These are phyloP conservation scores for Fusarium sterilihyphosum DNA, from an alignment of 2,329 filamentous ascomycete species.

Conservation along the genomic window DNA sequence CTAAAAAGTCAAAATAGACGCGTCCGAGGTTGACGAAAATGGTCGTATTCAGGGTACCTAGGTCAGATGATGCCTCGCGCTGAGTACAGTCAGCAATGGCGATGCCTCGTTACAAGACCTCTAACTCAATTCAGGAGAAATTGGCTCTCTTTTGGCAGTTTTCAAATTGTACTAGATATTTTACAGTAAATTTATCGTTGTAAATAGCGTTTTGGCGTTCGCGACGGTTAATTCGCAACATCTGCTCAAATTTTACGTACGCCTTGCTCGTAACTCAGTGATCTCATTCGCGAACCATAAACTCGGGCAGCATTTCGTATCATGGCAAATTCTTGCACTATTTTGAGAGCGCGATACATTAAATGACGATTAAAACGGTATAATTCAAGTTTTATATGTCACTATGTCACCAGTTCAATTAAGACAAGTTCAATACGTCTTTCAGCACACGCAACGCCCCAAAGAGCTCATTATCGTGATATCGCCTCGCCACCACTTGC, in stretches of 20 bases:
- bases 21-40: background rate
- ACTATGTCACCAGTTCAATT: background rate
- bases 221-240: background rate
- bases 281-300: fast-evolving
- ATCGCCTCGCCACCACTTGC: conserved; percentile 48
- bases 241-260: background rate
- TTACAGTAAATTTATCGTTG: background rate
- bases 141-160: background rate
- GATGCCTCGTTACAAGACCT: background rate
- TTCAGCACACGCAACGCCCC: conserved; percentile 40
- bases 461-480: conserved; percentile 50
- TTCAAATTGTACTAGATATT: too few species aligned
- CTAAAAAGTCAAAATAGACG: background rate
- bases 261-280: too few species aligned
- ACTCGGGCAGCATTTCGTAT: background rate
- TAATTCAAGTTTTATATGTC: background rate
- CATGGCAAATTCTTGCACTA: background rate
- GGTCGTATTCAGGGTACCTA: conserved; percentile 2
- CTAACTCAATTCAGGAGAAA: background rate
- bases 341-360: fast-evolving
- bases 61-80: background rate
- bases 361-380: background rate
- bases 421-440: conserved; percentile 9
- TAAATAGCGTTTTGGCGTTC: background rate
- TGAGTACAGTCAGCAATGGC: background rate